Base-by-base conservation (phyloP, 78 protist genomes). In the Dictyostelium citrinum region DNA sequence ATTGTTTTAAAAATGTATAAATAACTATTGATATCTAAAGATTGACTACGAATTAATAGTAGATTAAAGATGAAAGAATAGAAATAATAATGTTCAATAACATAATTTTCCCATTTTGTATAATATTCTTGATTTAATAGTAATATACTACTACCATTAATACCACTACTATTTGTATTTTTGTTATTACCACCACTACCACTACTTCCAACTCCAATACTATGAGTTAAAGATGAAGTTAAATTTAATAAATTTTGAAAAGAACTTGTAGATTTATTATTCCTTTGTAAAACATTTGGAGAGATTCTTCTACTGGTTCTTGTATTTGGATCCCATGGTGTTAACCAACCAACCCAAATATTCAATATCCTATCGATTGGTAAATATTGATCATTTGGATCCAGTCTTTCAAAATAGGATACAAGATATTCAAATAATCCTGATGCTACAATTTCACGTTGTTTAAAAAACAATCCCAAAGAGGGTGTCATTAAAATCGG, bases 301-400 rank as follows among this genome's bases (percentile, higher is more conserved):
- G 49, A 20, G 17, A 75, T 70, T 33, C 77, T 70, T 33, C 45
- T 33, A 14, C 39, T 31, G 3, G 77, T 31, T 70, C 37, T 31
- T 14, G 77, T 35, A 37, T 58, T 77, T 35, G 11, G 45, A 9
- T 81, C 75, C 92, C 92, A 86, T 24, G 92, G 92, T 76, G 84
- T 74, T 6, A 86, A 20, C 39, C 29, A 86, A 2, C 55, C 17
- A 9, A 76, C 45, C 92, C 92, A 86, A 5, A 76, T 17, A 16
- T 31, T 86, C 20, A 77, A 55, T 2, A 77, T 29, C 46, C 31
- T 64, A 24, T 86, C 92, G 5, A 77, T 16, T 86, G 83, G 92
- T 61, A 77, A 16, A 49, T 74, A 49, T 14, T 68, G 24, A 22
- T 86, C 92, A 24, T 37, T 61, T 9, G 78, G 31, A 60, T 74